A percentile compares a stretch with the other conserved stretches of the same genome.
phyloP scores from a whole-genome alignment of 495 filamentous ascomycete genomes.

The Aspergillus heteromorphus region DNA sequence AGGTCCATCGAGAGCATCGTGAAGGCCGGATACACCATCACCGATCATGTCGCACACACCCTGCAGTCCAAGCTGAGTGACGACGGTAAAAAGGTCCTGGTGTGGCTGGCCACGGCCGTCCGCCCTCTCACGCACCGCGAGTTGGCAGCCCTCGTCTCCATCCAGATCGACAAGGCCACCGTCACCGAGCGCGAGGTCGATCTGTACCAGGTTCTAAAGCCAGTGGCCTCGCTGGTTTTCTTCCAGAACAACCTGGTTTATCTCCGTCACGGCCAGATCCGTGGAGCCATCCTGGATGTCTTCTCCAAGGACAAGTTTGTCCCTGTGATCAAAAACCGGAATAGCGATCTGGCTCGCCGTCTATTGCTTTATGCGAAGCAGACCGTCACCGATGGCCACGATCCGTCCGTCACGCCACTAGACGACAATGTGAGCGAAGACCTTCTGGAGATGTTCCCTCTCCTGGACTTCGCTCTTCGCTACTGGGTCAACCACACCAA shows the following conservation, averaged over 20 bases:
- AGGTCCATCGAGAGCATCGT: conserved; percentile 22
- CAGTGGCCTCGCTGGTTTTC: conserved; percentile 24
- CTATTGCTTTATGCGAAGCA: conserved; percentile 28
- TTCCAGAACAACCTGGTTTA: conserved; percentile 31
- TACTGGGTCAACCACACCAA: conserved; percentile 33
- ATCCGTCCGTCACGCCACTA: conserved; percentile 24
- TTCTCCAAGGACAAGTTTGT: conserved; percentile 25
- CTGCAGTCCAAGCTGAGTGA: conserved; percentile 18
- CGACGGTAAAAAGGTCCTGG: conserved; percentile 24
- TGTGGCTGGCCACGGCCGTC: conserved; percentile 30
- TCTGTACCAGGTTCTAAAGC: conserved; percentile 16
- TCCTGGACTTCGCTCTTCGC: conserved; percentile 33
- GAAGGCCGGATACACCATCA: conserved; percentile 21
- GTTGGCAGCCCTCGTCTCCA: conserved; percentile 21
- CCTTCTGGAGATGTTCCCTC: conserved; percentile 19
- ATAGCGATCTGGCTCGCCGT: conserved; percentile 26
- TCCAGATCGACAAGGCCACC: conserved; percentile 26
- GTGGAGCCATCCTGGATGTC: conserved; percentile 24
- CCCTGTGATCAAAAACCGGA: conserved; percentile 25
- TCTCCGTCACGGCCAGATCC: conserved; percentile 30
- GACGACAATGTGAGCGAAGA: conserved; percentile 17
- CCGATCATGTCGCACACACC: conserved; percentile 25
- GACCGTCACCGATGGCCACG: conserved; percentile 22
- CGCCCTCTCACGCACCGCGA: conserved; percentile 27
- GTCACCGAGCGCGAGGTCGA: conserved; percentile 21